Base-by-base conservation (phyloP, 306 rosid species). In the Quercus alba region DNA sequence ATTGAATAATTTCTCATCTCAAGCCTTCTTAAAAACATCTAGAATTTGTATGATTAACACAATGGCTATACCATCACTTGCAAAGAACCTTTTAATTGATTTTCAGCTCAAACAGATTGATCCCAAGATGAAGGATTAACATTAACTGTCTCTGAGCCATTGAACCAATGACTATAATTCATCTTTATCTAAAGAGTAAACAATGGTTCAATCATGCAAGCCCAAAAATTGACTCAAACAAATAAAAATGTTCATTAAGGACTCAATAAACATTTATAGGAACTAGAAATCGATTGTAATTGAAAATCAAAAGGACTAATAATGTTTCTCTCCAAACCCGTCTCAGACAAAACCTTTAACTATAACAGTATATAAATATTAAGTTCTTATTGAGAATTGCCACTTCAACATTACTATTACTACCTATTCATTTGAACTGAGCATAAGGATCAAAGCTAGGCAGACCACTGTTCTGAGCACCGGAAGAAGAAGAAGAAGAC, bases 381-480 rank as follows among this genome's bases (percentile, higher is more conserved):
- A 30, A 49, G 54, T 49, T 49, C 54, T 49, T 49, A 49, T 30
- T 49, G 54, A 49, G 54, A 49, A 12, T 49, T 49, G 54, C 17
- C 54, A 49, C 54, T 13, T 17, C 54, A 11, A 11, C 5, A 49
- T 49, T 12, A 49, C 23, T 25, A 59, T 59, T 3, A 18, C 72
- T 1, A 41, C 46, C 25, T 4, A 23, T n/a, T 66, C 69, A 79
- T 49, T 79, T 55, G 44, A 64, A 71, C 51, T 75, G 78, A 41
- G 19, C 81, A 80, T 62, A 79, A 14, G 81, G 86, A 12, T 75
- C 84, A 72, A 61, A 79, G 19, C 69, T 20, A 18, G 30, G 63
- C 77, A 61, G 10, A 15, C 18, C 49, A 80, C n/a, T 64, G 3
- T 30, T 52, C 20, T 44, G 19, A 0, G 77, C 4, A 13, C 81